phyloP scores from a whole-genome alignment of 768 basidiomycete genomes.

The Xerocomellus intermedius region DNA sequence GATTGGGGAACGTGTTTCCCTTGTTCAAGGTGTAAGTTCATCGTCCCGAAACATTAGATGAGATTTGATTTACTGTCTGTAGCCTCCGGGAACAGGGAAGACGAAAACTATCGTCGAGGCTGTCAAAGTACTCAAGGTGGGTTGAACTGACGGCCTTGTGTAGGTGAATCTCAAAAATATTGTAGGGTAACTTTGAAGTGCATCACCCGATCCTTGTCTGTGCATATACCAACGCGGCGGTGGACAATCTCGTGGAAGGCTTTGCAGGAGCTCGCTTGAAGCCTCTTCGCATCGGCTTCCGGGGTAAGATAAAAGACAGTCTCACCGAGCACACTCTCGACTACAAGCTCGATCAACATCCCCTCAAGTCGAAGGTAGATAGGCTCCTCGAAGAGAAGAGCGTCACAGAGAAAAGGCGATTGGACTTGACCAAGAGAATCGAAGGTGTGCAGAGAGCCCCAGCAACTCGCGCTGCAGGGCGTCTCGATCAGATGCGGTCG shows the following conservation, averaged over 20 bases:
- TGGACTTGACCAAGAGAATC: constrained; percentile 28
- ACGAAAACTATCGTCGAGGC: constrained; percentile 90
- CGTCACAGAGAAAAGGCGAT: constrained; percentile 22
- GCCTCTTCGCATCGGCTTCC: constrained; percentile 74
- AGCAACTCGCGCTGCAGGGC: constrained; percentile 12
- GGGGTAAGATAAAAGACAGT: constrained; percentile 55
- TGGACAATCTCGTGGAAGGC: constrained; percentile 86
- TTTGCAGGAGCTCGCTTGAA: constrained; percentile 59
- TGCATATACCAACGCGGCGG: constrained; percentile 91
- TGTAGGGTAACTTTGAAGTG: constrained; percentile 73
- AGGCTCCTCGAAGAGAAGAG: constrained; percentile 40
- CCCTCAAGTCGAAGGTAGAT: constrained; percentile 46
- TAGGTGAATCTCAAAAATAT: background rate
- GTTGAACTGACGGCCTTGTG: background rate
- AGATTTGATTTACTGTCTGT: constrained; percentile 2
- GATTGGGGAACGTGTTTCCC: constrained; percentile 73
- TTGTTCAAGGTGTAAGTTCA: constrained; percentile 81
- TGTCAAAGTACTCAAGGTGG: constrained; percentile 73
- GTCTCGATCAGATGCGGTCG: constrained; percentile 31
- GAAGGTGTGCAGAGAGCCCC: constrained; percentile 17
- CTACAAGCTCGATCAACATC: constrained; percentile 60
- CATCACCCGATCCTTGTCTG: constrained; percentile 86
- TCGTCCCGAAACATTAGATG: background rate
- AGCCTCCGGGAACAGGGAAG: constrained; percentile 94
- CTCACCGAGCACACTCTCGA: constrained; percentile 62